These are phyloP conservation scores for Ilyonectria robusta DNA, from an alignment of 2,329 filamentous ascomycete genomes.

Conservation along the genomic window DNA sequence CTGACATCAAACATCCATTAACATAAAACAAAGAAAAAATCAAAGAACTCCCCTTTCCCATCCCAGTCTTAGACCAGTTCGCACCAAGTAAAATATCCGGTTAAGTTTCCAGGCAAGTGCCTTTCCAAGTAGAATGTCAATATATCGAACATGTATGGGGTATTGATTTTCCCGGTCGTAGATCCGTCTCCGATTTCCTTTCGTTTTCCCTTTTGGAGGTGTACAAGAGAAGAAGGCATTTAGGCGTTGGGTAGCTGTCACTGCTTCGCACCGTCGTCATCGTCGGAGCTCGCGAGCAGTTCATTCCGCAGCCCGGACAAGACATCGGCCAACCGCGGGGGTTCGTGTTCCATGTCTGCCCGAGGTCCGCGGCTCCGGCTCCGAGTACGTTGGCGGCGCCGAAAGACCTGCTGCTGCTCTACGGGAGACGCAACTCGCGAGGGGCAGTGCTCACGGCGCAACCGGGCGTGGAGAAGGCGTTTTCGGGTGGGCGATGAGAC, in stretches of 20 bases:
- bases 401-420: slow-evolving; percentile 48
- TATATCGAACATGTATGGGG: slow-evolving; percentile 15
- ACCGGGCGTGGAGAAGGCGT: slow-evolving; percentile 57
- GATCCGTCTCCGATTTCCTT: not conserved
- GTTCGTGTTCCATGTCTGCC: slow-evolving; percentile 48
- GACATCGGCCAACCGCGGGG: slow-evolving; percentile 46
- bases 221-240: slow-evolving; percentile 23
- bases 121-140: slow-evolving; percentile 9
- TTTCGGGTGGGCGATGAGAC: slow-evolving; percentile 58
- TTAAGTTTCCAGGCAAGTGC: too few relatives aligned
- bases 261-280: slow-evolving; percentile 31
- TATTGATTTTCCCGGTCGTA: not conserved
- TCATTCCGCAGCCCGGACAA: slow-evolving; percentile 55
- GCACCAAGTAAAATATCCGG: slow-evolving; percentile 1
- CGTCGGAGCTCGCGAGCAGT: slow-evolving; percentile 47
- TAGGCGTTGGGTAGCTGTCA: slow-evolving; percentile 28
- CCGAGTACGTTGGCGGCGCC: slow-evolving; percentile 56
- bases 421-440: slow-evolving; percentile 56
- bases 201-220: not conserved
- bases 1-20: not conserved
- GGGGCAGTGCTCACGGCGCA: slow-evolving; percentile 62
- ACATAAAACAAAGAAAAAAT: not conserved
- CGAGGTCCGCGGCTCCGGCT: slow-evolving; percentile 56
- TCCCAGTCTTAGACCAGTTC: not conserved
- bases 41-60: not conserved